A percentile compares a stretch with the other conserved stretches of the same genome.
phyloP scores from a whole-genome alignment of 192 early-diverging fungal species.

The Coemansia sp. region DNA sequence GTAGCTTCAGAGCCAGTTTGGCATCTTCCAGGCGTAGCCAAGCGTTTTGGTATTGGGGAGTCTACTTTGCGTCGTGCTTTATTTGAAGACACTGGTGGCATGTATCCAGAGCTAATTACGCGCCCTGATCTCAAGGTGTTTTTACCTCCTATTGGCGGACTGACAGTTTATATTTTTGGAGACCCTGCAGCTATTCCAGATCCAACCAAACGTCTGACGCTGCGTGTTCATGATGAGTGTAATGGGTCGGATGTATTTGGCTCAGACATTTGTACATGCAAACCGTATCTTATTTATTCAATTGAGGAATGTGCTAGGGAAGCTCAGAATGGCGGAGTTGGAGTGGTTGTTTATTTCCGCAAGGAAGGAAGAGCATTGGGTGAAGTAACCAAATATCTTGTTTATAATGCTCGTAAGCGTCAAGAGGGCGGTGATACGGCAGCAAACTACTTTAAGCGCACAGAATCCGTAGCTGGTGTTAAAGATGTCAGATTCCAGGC shows the following conservation, averaged over 20 bases:
- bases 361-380: slow-evolving; percentile 94
- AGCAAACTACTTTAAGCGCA: slow-evolving; percentile 83
- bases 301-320: slow-evolving; percentile 87
- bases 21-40: slow-evolving; percentile 89
- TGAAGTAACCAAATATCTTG: slow-evolving; percentile 94
- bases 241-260: slow-evolving; percentile 90
- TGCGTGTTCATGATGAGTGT: slow-evolving; percentile 94
- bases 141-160: slow-evolving; percentile 88
- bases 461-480: slow-evolving; percentile 83
- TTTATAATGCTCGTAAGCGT: slow-evolving; percentile 90
- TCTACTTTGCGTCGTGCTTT: slow-evolving; percentile 76
- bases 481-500: slow-evolving; percentile 98
- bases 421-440: slow-evolving; percentile 86
- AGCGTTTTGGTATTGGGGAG: slow-evolving; percentile 84
- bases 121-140: slow-evolving; percentile 92
- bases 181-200: slow-evolving; percentile 77
- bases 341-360: slow-evolving; percentile 94
- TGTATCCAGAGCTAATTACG: slow-evolving; percentile 94
- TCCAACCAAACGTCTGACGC: slow-evolving; percentile 76
- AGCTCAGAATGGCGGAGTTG: slow-evolving; percentile 88
- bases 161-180: slow-evolving; percentile 93
- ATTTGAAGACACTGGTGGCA: slow-evolving; percentile 90
- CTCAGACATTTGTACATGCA: slow-evolving; percentile 82
- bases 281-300: slow-evolving; percentile 80
- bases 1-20: slow-evolving; percentile 95